Evolutionary conservation across 1,284 basidiomycete genomes (phyloP), one percentile per base, ranked within the genome.

Genomic region (Sanguinoderma infundibulare): DNA sequence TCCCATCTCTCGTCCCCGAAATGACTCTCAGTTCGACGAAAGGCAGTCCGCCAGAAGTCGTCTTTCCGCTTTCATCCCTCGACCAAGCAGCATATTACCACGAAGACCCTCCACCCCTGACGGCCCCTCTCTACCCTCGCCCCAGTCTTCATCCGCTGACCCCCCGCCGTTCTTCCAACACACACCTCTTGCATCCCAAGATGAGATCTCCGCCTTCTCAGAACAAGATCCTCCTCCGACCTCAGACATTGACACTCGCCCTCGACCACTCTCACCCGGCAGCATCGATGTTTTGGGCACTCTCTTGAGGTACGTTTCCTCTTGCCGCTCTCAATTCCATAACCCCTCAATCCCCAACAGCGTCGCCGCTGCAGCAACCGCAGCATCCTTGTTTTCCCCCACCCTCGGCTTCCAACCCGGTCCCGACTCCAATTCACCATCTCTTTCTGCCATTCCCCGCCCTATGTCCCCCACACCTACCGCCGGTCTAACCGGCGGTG

Each of bases 201-300:
- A 57, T 2, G 59, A 57, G 24, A 35, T 42, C 1, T 42, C 55
- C 17, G n/a, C 52, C 6, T 47, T 52, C 12, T 20, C 57, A 6
- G 30, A 12, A 62, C 56, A 40, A 66, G 59, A 69, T 17, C 57
- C 61, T 7, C 53, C 57, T 2, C 22, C 59, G 8, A 51, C 53
- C 9, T 51, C 54, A 20, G 67, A 70, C 2, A 47, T 6, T 36
- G 67, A 70, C 61, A 12, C 57, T 22, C 56, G 70, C 60, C 58
- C 73, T 14, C 70, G 73, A 9, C 67, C 74, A 1, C 79, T 89
- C 20, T 90, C 89, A 0, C 85, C 87, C 0, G 89, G 85, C 40
- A 91, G 90, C 69, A 88, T 91, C 36, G 89, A 91, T 68, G 89
- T 91, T n/a, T 76, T 91, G 30, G 90, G 89, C 26, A 90, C 90